Base-by-base conservation (phyloP, 176 grass and related monocot genomes). In the Hordeum marinum region DNA sequence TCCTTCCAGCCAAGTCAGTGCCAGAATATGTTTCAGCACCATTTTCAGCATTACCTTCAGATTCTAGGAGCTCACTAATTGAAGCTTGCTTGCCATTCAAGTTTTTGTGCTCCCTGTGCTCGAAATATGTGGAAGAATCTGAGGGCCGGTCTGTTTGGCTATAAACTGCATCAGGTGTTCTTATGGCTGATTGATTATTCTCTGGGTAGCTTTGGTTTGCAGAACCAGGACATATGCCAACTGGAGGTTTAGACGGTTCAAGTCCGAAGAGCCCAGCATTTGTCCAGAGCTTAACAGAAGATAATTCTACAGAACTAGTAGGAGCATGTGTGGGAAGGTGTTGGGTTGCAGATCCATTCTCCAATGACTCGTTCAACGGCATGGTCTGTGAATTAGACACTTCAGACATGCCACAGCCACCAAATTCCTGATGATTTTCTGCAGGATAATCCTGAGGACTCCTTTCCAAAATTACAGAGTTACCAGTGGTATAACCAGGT, bases 221-320 rank as follows among this genome's bases (percentile, higher is more conserved):
- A 81, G 84, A 91, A 87, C 64, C 63, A 89, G 80, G 73, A 79
- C 11, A 10, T 36, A 73, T 81, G 46, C 88, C 84, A 77, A 87
- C 90, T 76, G 91, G 89, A 81, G 97, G 97, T 82, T 99, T 99
- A 40, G 94, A 96, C 64, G 97, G 97, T 78, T 96, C 92, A 74
- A 96, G 90, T 84, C 97, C 97, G 86, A 99, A 99, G 82, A 99
- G 94, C 23, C 94, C 90, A 75, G 93, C 97, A 90, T 99, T 99
- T 89, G 97, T 96, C 97, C 97, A 99, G 63, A 99, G 94, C 78
- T 89, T 95, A 88, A 92, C 75, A 71, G 97, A 84, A 46, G 91
- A 77, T 73, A 78, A 59, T 76, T 27, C 89, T 88, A 77, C 42
- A 76, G 83, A 88, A 76, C 76, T 76, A 81, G 68, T 35, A 78